Percentiles rank a stretch among this genome's conserved stretches.
These are phyloP conservation scores for Orbilia oligospora DNA, from an alignment of 2,329 filamentous ascomycete species.

Conservation along the genomic window DNA sequence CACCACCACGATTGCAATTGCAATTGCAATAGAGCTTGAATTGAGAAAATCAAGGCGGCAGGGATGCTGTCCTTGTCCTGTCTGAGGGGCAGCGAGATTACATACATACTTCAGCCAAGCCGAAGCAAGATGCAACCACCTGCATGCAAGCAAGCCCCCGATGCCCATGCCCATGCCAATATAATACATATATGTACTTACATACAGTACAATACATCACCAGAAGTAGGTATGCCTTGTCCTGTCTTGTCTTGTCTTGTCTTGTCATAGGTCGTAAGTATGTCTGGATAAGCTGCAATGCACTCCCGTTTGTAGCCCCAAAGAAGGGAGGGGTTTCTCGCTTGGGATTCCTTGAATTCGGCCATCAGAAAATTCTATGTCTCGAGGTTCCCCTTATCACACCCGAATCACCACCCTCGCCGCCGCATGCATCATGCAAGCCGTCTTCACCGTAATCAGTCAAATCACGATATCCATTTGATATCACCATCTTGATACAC, in stretches of 20 bases:
- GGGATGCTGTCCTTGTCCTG: slow-evolving; percentile 17
- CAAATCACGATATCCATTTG: slow-evolving; percentile 1
- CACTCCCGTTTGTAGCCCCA: slow-evolving; percentile 40
- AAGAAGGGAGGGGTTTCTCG: neutral
- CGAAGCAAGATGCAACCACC: slow-evolving; percentile 22
- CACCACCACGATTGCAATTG: too few species aligned
- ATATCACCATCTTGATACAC: slow-evolving; percentile 26
- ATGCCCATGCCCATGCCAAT: too few species aligned
- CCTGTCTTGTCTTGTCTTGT: too few species aligned
- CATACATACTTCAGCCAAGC: neutral
- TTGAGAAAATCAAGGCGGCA: slow-evolving; percentile 52
- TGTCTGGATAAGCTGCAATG: slow-evolving; percentile 35
- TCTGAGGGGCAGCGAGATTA: slow-evolving; percentile 6
- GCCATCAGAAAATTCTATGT: neutral
- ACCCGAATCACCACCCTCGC: slow-evolving; percentile 40
- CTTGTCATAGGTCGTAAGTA: neutral
- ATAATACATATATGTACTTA: too few species aligned
- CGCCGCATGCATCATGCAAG: slow-evolving; percentile 38
- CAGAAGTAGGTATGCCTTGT: too few species aligned
- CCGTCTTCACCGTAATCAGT: slow-evolving; percentile 25
- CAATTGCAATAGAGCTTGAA: neutral
- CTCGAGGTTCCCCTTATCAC: slow-evolving; percentile 47
- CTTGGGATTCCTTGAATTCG: slow-evolving; percentile 1
- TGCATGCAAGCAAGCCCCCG: slow-evolving; percentile 20
- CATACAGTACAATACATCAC: too few species aligned